Evolutionary conservation across 1,284 basidiomycete species (phyloP).

Genomic region (Schizophyllum commune): DNA sequence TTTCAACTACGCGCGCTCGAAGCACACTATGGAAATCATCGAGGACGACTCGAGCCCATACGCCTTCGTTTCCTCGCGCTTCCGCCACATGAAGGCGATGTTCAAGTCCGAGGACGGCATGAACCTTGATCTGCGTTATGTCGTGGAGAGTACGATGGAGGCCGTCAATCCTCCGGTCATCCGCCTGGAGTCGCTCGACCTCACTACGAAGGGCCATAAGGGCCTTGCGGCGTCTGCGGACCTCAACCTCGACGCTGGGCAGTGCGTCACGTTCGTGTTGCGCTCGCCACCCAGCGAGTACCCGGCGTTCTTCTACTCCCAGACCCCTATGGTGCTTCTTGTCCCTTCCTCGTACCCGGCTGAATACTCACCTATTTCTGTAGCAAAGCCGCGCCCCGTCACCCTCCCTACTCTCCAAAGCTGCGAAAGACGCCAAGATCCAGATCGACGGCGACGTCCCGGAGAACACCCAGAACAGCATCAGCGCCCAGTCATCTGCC

Average conservation of each 20-base stretch:
- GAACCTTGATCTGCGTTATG: slow-evolving; percentile 69
- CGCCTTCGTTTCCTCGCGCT: slow-evolving; percentile 12
- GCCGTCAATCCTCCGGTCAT: slow-evolving; percentile 44
- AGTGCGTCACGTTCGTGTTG: slow-evolving; percentile 79
- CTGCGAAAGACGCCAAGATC: slow-evolving; percentile 30
- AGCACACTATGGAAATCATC: slow-evolving; percentile 58
- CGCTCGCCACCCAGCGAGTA: slow-evolving; percentile 46
- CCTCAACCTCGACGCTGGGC: slow-evolving; percentile 70
- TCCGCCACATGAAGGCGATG: slow-evolving; percentile 50
- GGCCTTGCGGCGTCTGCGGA: slow-evolving; percentile 47
- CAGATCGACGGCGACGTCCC: neutral
- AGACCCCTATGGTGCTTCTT: neutral
- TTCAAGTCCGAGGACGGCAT: slow-evolving; percentile 57
- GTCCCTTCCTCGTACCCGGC: slow-evolving; percentile 5
- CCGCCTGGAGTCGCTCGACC: slow-evolving; percentile 51
- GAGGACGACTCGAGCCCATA: slow-evolving; percentile 33
- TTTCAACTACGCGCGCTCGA: slow-evolving; percentile 82
- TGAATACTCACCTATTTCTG: neutral
- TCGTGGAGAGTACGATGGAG: slow-evolving; percentile 48
- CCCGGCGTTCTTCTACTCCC: neutral
- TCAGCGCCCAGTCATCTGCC: neutral
- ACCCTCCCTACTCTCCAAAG: slow-evolving; percentile 15
- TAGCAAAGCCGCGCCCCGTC: neutral
- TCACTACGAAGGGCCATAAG: slow-evolving; percentile 58
- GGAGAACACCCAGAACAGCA: neutral